These are phyloP conservation scores for Rhizopogon vesiculosus DNA, from an alignment of 768 basidiomycete species.

Conservation along the genomic window DNA sequence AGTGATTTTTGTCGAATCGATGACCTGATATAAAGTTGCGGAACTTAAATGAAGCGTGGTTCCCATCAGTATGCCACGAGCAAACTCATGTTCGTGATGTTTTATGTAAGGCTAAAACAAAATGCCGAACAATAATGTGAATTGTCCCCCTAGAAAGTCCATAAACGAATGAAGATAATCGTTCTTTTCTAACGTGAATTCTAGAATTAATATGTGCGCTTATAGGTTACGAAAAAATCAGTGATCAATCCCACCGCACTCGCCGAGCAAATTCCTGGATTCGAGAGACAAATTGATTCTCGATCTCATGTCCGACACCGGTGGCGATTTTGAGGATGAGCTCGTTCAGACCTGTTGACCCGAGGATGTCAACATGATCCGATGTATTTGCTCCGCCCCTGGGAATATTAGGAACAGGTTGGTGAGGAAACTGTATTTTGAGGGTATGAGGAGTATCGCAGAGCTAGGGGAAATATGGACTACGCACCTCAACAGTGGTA, in stretches of 20 bases:
- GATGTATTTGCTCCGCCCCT: constrained; percentile 91
- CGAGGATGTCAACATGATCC: constrained; percentile 84
- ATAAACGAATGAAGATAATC: too few species aligned
- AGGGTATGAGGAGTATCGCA: background rate
- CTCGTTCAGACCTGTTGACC: constrained; percentile 80
- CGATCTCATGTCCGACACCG: constrained; percentile 69
- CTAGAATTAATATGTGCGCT: background rate
- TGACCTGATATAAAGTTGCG: too few species aligned
- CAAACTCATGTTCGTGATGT: too few species aligned
- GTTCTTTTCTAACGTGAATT: too few species aligned
- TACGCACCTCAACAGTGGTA: constrained; percentile 76
- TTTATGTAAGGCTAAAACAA: too few species aligned
- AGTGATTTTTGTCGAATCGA: too few species aligned
- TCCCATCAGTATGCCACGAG: too few species aligned
- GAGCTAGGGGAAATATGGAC: background rate
- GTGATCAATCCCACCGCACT: constrained; percentile 71
- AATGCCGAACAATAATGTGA: too few species aligned
- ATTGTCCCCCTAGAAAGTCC: too few species aligned
- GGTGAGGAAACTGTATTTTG: constrained; percentile 65
- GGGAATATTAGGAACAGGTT: constrained; percentile 64
- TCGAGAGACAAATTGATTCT: constrained; percentile 66
- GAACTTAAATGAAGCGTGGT: too few species aligned
- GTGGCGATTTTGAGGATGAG: constrained; percentile 89
- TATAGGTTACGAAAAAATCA: background rate
- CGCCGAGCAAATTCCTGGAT: constrained; percentile 71